Conservation (phyloP, 2,329 filamentous ascomycete genomes). For the Aspergillus ochraceus region DNA sequence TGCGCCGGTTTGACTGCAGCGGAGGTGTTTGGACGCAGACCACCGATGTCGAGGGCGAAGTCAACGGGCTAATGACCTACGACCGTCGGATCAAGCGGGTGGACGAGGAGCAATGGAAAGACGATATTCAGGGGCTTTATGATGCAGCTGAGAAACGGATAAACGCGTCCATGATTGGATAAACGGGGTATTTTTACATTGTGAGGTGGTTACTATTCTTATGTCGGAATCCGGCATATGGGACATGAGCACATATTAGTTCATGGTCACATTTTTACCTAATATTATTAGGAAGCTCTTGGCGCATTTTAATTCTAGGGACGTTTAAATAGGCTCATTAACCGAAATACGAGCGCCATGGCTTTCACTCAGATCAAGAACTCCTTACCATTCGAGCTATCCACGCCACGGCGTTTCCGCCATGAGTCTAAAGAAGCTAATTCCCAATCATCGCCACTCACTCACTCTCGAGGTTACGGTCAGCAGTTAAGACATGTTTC, state of each 20-base stretch:
- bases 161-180: background rate
- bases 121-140: conserved; percentile 61
- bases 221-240: background rate
- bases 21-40: conserved; percentile 73
- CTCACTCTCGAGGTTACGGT: too few relatives aligned
- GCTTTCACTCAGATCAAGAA: background rate
- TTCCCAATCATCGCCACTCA: too few relatives aligned
- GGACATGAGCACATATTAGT: background rate
- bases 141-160: conserved; percentile 46
- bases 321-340: background rate
- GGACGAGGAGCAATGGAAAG: conserved; percentile 59
- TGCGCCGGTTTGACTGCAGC: conserved; percentile 61
- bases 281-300: too few relatives aligned
- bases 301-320: background rate
- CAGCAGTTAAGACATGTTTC: too few relatives aligned
- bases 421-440: too few relatives aligned
- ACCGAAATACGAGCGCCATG: background rate
- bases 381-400: too few relatives aligned
- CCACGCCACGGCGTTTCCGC: too few relatives aligned
- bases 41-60: conserved; percentile 72
- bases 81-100: conserved; percentile 60
- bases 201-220: background rate
- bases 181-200: background rate
- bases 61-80: conserved; percentile 70
- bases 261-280: background rate